Conservation (phyloP, 208 protist genomes). For the Acanthamoeba royreba region DNA sequence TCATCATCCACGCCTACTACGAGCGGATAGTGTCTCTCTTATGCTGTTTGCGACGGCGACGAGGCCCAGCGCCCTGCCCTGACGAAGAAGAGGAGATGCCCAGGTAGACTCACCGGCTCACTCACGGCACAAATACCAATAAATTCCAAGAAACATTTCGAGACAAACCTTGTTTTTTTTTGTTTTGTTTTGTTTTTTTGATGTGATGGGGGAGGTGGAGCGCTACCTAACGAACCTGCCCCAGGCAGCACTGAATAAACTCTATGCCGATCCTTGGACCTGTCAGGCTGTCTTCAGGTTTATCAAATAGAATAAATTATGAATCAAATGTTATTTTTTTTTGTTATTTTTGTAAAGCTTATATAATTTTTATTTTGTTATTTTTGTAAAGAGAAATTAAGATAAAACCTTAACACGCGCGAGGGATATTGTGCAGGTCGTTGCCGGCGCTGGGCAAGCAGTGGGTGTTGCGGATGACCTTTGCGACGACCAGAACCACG, state of each 20-base stretch:
- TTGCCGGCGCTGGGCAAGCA: slow-evolving; percentile 9
- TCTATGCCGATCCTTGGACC: slow-evolving; percentile 49
- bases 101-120: too few species aligned
- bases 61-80: too few species aligned
- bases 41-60: too few species aligned
- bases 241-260: not conserved
- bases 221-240: not conserved
- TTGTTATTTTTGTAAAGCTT: too few species aligned
- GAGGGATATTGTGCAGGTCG: not conserved
- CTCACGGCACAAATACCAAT: too few species aligned
- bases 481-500: not conserved
- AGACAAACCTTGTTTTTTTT: too few species aligned
- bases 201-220: not conserved
- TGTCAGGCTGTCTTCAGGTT: slow-evolving; percentile 48
- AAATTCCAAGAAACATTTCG: not conserved
- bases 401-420: too few species aligned
- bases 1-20: not conserved
- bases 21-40: not conserved
- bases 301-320: too few species aligned
- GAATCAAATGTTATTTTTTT: too few species aligned
- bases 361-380: too few species aligned
- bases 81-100: not conserved
- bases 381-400: too few species aligned
- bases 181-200: too few species aligned
- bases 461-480: not conserved